Conservation (phyloP, 2,329 filamentous ascomycete genomes). For the Dothistroma septosporum region DNA sequence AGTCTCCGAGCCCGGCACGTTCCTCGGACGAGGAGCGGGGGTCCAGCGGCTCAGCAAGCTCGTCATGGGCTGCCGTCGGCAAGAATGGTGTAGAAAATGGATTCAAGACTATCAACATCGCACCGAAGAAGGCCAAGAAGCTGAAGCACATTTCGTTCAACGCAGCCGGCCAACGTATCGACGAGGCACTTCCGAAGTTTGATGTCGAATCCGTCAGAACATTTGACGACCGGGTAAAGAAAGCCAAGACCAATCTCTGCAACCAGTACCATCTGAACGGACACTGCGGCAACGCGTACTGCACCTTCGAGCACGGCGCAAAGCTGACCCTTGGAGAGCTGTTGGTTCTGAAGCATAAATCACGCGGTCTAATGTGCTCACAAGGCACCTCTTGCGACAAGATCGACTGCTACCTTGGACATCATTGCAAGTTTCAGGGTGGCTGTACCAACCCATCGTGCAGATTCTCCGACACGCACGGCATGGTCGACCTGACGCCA, state of each 20-base stretch:
- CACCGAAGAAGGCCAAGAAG: constrained; percentile 29
- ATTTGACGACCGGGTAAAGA: constrained; percentile 29
- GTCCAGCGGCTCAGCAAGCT: constrained; percentile 17
- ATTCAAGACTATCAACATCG: constrained; percentile 39
- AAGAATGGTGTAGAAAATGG: constrained; percentile 29
- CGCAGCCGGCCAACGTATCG: constrained; percentile 41
- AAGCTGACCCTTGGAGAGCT: constrained; percentile 37
- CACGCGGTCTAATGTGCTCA: constrained; percentile 39
- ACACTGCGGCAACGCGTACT: constrained; percentile 41
- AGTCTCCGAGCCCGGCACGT: constrained; percentile 23
- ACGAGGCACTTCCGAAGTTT: constrained; percentile 35
- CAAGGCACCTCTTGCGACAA: constrained; percentile 37
- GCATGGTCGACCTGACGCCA: constrained; percentile 23
- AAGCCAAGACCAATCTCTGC: constrained; percentile 34
- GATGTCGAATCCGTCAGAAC: constrained; percentile 29
- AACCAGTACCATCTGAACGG: constrained; percentile 38
- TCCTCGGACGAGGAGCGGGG: constrained; percentile 6
- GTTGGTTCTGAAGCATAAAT: constrained; percentile 41
- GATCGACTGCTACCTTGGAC: constrained; percentile 42
- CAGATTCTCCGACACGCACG: constrained; percentile 38
- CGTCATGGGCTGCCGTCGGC: constrained; percentile 41
- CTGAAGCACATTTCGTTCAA: constrained; percentile 42
- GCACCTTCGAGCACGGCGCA: constrained; percentile 42
- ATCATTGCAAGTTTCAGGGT: constrained; percentile 39
- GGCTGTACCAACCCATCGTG: constrained; percentile 38